Base-by-base conservation (phyloP, 139 green algal species). In the Chlorella vulgaris region DNA sequence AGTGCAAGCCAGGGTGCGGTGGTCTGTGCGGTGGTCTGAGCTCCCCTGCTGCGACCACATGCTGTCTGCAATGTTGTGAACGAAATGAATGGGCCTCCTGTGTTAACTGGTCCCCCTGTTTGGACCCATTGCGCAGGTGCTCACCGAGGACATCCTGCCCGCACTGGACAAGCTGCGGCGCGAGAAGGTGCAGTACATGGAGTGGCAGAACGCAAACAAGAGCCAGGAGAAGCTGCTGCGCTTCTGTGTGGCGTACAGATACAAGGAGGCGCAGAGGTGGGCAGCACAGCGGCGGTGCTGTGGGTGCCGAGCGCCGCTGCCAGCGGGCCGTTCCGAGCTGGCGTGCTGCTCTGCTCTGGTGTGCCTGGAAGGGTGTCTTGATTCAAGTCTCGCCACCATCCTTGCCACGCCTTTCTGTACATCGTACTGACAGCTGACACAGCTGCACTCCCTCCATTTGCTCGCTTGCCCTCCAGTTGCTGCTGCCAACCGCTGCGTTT, bases 111-210 rank as follows among this genome's bases (percentile, higher is more conserved):
- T 58, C 15, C n/a, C n/a, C n/a, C n/a, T n/a, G n/a, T n/a, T n/a
- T n/a, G n/a, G n/a, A n/a, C n/a, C n/a, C n/a, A n/a, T n/a, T 36
- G 4, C 19, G 35, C 88, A 95, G 93, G 87, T 98, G 62, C 86
- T 98, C 42, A 68, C 89, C 5, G 86, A 94, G n/a, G 93, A 99
- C 70, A 95, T 99, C 62, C 73, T 94, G 87, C 97, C 97, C 0
- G 90, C 91, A 7, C 81, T 99, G 65, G 87, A 95, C 83, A 92
- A 91, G 75, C 87, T 99, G 75, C 86, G 93, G 65, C 86, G 88
- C 65, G 91, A 97, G 85, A 91, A 93, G 68, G 86, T 82, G 35
- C 69, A 95, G 81, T 98, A 97, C 89, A 92, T 95, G 80, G 88
- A 97, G 85, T 96, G 90, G 85, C 89, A 91, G 66, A 81, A 87